phyloP scores from a whole-genome alignment of 2,329 filamentous ascomycete species.

The Pseudogymnoascus verrucosus region DNA sequence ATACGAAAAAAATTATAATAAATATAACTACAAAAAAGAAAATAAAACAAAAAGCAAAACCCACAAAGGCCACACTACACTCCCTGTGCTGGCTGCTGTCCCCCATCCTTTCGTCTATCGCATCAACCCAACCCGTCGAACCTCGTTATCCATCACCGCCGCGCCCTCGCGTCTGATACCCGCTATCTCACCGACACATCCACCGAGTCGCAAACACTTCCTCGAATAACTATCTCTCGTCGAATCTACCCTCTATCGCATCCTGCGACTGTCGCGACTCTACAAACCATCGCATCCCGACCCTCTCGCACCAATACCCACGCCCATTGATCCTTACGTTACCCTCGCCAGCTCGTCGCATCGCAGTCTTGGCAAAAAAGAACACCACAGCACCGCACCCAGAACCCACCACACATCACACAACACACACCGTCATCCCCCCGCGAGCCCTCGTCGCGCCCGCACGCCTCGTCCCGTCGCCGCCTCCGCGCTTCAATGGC shows the following conservation, averaged over 20 bases:
- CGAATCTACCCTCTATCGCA: background rate
- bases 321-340: background rate
- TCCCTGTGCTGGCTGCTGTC: background rate
- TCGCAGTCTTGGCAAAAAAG: background rate
- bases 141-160: background rate
- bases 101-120: background rate
- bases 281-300: background rate
- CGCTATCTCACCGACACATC: background rate
- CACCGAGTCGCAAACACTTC: background rate
- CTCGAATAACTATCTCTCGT: background rate
- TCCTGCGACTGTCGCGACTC: background rate
- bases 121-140: background rate
- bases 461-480: background rate
- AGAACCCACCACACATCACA: background rate
- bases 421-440: background rate
- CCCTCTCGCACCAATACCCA: background rate
- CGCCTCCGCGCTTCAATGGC: conserved; percentile 3
- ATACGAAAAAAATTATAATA: background rate
- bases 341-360: background rate
- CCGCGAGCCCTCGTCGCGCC: background rate
- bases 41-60: background rate
- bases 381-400: too few species aligned
- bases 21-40: background rate
- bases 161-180: background rate
- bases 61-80: background rate